phyloP scores from a whole-genome alignment of 345 rosid species.

The Barbarea vulgaris region DNA sequence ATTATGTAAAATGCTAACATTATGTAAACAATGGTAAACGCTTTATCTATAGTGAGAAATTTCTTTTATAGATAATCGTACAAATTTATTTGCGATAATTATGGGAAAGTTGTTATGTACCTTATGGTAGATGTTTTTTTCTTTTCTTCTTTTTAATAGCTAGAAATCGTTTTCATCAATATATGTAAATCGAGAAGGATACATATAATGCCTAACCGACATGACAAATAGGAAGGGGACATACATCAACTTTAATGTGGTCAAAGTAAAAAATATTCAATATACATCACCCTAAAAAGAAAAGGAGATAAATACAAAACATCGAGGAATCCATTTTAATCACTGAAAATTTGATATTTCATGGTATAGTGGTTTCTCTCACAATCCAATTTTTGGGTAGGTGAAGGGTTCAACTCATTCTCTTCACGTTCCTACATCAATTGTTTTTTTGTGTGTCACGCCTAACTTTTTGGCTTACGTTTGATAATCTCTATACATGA shows the following conservation, averaged over 20 bases:
- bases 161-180: conserved; percentile 24
- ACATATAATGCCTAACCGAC: conserved; percentile 40
- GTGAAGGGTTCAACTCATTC: conserved; percentile 17
- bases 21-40: no score
- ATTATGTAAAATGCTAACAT: conserved; percentile 13
- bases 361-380: neutral
- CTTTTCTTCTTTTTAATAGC: neutral
- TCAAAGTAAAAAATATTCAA: conserved; percentile 22
- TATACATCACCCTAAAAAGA: neutral
- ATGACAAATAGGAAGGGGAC: conserved; percentile 38
- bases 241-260: conserved; percentile 37
- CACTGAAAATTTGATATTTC: neutral
- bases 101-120: conserved; percentile 33
- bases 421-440: conserved; percentile 8
- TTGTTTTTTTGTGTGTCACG: neutral
- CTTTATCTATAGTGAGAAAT: conserved; percentile 1
- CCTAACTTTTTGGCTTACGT: conserved; percentile 2
- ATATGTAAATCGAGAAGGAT: conserved; percentile 6
- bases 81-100: conserved; percentile 21
- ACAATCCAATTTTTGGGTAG: conserved; percentile 20
- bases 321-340: neutral
- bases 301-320: neutral
- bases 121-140: neutral
- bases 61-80: neutral
- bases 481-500: neutral